Percentiles rank a stretch among this genome's conserved stretches.
Evolutionary conservation across 2,329 filamentous ascomycete genomes (phyloP).

Genomic region (Fusarium avenaceum): DNA sequence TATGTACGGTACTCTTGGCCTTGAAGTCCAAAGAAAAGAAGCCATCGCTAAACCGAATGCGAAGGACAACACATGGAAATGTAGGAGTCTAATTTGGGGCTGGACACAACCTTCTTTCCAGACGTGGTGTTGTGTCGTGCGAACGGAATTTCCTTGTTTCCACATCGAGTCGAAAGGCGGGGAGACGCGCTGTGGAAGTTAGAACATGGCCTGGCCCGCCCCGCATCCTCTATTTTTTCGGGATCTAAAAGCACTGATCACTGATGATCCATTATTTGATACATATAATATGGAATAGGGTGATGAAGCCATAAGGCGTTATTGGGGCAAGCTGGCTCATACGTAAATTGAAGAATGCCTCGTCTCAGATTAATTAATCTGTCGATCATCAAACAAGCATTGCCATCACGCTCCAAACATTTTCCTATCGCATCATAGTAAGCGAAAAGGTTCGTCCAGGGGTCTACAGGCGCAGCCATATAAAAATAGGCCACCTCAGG

Average conservation of each 20-base stretch:
- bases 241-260: conserved; percentile 7
- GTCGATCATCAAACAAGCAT: conserved; percentile 28
- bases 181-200: conserved; percentile 20
- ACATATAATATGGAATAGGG: neutral
- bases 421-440: conserved; percentile 6
- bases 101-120: conserved; percentile 5
- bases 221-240: conserved; percentile 18
- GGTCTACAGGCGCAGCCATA: conserved; percentile 30
- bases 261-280: neutral
- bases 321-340: conserved; percentile 2
- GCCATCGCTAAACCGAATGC: conserved; percentile 1
- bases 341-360: conserved; percentile 28
- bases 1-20: conserved; percentile 3
- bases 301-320: conserved; percentile 25
- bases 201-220: conserved; percentile 23
- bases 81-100: conserved; percentile 26
- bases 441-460: conserved; percentile 12
- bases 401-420: conserved; percentile 15
- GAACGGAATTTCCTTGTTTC: conserved; percentile 21
- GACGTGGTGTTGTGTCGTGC: conserved; percentile 2
- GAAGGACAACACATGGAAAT: neutral
- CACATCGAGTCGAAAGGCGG: conserved; percentile 42
- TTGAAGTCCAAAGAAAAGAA: conserved; percentile 7
- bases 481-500: conserved; percentile 41
- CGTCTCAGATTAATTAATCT: conserved; percentile 24